Percentiles rank a stretch among this genome's conserved stretches.
Evolutionary conservation across 2,329 filamentous ascomycete species (phyloP).

Genomic region (Aspergillus niger): DNA sequence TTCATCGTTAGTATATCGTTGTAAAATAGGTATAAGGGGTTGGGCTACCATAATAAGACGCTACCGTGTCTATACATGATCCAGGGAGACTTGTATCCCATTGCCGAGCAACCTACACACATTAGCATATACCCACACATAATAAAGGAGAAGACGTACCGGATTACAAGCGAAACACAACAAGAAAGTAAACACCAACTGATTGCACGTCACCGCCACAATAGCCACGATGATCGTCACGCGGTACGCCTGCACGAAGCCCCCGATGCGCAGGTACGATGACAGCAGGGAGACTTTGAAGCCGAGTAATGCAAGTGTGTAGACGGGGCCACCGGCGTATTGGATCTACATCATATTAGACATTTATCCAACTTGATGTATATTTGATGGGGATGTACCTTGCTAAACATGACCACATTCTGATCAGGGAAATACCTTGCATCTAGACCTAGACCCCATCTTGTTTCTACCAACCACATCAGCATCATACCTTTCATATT

Average conservation of each 20-base stretch:
- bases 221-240: slow-evolving; percentile 38
- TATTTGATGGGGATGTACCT: slow-evolving; percentile 13
- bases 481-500: neutral
- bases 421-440: slow-evolving; percentile 22
- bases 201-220: slow-evolving; percentile 40
- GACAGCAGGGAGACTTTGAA: slow-evolving; percentile 53
- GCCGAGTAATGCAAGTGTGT: slow-evolving; percentile 39
- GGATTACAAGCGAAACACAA: slow-evolving; percentile 30
- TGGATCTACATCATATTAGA: slow-evolving; percentile 22
- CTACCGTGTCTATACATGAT: slow-evolving; percentile 43
- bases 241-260: slow-evolving; percentile 42
- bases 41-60: slow-evolving; percentile 49
- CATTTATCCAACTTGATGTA: neutral
- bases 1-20: neutral
- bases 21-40: neutral
- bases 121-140: neutral
- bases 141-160: slow-evolving; percentile 21
- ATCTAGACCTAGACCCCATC: slow-evolving; percentile 29
- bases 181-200: slow-evolving; percentile 37
- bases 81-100: slow-evolving; percentile 32
- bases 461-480: slow-evolving; percentile 24
- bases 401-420: slow-evolving; percentile 29
- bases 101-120: neutral
- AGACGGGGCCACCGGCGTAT: slow-evolving; percentile 33
- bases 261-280: slow-evolving; percentile 51